phyloP scores from a whole-genome alignment of 805 yeast genomes.

The Ogataea neopini region DNA sequence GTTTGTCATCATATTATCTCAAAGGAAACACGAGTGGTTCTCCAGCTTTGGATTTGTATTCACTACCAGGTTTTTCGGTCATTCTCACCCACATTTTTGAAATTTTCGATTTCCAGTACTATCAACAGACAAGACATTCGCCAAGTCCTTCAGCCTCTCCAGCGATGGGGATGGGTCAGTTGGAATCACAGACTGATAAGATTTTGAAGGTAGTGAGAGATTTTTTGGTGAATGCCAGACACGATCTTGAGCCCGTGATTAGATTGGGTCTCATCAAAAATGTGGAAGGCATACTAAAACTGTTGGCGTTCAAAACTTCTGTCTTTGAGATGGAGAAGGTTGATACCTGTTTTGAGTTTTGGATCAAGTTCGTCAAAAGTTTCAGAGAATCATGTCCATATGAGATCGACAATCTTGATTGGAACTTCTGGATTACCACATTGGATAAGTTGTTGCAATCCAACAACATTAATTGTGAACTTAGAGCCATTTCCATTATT shows the following conservation, averaged over 20 bases:
- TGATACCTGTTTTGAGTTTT: conserved; percentile 27
- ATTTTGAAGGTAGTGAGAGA: conserved; percentile 39
- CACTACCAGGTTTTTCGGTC: conserved; percentile 47
- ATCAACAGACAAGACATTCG: conserved; percentile 14
- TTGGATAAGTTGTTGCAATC: conserved; percentile 59
- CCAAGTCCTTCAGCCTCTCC: background rate
- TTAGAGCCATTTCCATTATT: conserved; percentile 63
- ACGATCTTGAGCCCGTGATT: conserved; percentile 30
- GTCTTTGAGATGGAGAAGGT: conserved; percentile 27
- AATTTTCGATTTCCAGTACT: conserved; percentile 30
- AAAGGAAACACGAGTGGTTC: conserved; percentile 14
- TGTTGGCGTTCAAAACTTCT: conserved; percentile 26
- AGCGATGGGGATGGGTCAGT: background rate
- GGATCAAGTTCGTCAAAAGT: conserved; percentile 27
- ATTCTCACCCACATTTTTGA: conserved; percentile 50
- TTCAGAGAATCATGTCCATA: conserved; percentile 15
- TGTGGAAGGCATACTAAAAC: conserved; percentile 27
- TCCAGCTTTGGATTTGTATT: conserved; percentile 21
- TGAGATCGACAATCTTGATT: conserved; percentile 44
- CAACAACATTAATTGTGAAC: conserved; percentile 59
- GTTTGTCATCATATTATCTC: conserved; percentile 30
- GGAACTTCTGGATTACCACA: conserved; percentile 78
- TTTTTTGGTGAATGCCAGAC: conserved; percentile 32
- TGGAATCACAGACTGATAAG: conserved; percentile 32
- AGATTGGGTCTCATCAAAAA: conserved; percentile 23